These are phyloP conservation scores for Mycena pura DNA, from an alignment of 768 basidiomycete species.

Conservation along the genomic window DNA sequence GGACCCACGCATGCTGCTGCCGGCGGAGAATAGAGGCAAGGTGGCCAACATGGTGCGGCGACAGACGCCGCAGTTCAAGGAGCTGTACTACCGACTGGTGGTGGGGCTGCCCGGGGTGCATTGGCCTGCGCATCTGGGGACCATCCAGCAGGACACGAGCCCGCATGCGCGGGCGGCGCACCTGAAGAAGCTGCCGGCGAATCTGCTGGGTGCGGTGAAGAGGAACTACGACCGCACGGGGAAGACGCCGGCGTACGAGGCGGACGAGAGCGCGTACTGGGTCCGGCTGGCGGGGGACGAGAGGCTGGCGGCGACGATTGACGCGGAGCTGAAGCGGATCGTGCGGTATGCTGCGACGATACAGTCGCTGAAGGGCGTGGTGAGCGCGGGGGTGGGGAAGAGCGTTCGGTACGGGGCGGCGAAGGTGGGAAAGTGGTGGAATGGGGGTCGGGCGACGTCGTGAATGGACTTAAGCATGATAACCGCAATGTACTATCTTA, in stretches of 20 bases:
- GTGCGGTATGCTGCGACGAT: conserved; percentile 85
- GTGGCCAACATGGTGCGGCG: conserved; percentile 91
- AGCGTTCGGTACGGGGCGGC: conserved; percentile 74
- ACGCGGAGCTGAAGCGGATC: conserved; percentile 75
- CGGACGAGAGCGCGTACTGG: conserved; percentile 82
- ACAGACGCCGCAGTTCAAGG: conserved; percentile 84
- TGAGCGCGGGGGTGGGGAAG: conserved; percentile 82
- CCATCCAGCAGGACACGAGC: conserved; percentile 77
- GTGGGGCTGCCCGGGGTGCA: conserved; percentile 81
- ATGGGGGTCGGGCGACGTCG: conserved; percentile 43
- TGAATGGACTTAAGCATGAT: no score
- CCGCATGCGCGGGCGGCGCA: conserved; percentile 74
- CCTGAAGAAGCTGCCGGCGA: conserved; percentile 78
- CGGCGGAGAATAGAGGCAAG: conserved; percentile 94
- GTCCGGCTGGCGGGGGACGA: conserved; percentile 70
- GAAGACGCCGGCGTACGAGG: conserved; percentile 49
- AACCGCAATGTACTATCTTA: no score
- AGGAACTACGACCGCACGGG: conserved; percentile 50
- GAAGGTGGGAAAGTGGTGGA: conserved; percentile 90
- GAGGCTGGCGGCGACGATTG: conserved; percentile 57
- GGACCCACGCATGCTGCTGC: conserved; percentile 93
- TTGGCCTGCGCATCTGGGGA: conserved; percentile 60
- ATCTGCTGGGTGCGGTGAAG: conserved; percentile 64
- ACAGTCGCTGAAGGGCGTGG: conserved; percentile 86
- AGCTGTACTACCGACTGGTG: conserved; percentile 83